Evolutionary conservation across 306 rosid species (phyloP), one percentile per base, ranked within the genome.

Genomic region (Begonia peltatifolia): DNA sequence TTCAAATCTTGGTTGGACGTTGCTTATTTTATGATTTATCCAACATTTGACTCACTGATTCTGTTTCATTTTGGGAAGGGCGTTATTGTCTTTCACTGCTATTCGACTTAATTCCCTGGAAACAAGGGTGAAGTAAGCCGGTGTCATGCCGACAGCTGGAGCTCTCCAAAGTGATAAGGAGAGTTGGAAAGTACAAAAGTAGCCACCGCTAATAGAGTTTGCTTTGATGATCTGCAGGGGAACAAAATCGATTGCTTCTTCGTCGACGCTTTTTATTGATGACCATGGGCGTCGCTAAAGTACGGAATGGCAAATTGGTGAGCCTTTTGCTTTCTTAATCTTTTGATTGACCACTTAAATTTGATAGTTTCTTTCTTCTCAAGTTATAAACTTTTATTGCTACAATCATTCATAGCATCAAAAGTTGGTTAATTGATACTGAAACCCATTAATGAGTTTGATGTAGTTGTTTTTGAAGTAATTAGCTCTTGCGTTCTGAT

Each of bases 61-160:
- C 35, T 25, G 35, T 25, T 25, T 25, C 35, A 6, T 25, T 25
- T 25, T 30, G 49, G 3, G 2, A 61, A 43, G 74, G 75, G 67
- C 1, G 38, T 10, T 25, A 23, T 61, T 20, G 81, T 64, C 63
- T 11, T 54, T 54, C 2, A 0, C 3, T 0, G 16, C 16, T 16
- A 11, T 11, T 42, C 66, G 44, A n/a, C 13, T 8, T 5, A 60
- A 16, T n/a, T 16, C 17, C 41, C 10, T 2, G 30, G 48, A 42
- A 12, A 42, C 16, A 50, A 38, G 58, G 49, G 46, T 71, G 78
- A 71, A 64, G 75, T 54, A 59, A 59, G 54, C 65, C 60, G 63
- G 47, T 46, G 83, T 73, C 79, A 66, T 38, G 66, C 59, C 65
- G 65, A 72, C 68, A 62, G 63, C 71, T 59, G 78, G 57, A 52